A percentile compares a stretch with the other conserved stretches of the same genome.
Evolutionary conservation across 352 stramenopile species (phyloP).

Genomic region (Pythium pectinolyticum): DNA sequence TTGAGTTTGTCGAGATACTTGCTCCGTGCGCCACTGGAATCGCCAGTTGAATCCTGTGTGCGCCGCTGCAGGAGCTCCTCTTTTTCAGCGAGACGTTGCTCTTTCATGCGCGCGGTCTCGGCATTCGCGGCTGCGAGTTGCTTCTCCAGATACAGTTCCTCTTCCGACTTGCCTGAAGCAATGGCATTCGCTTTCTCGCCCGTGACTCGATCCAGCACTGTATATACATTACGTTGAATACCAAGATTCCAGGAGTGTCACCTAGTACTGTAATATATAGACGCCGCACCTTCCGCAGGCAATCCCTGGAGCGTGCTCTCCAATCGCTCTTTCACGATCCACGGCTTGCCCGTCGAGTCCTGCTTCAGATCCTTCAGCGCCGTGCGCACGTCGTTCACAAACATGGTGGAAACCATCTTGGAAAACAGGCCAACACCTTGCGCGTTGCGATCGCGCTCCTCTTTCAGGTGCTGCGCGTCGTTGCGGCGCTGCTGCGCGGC

Average conservation of each 20-base stretch:
- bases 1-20: conserved; percentile 83
- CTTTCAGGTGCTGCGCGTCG: conserved; percentile 18
- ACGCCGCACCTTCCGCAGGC: conserved; percentile 54
- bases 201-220: conserved; percentile 60
- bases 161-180: conserved; percentile 39
- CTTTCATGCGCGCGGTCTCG: conserved; percentile 36
- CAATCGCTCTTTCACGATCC: conserved; percentile 59
- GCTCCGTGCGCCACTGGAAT: conserved; percentile 36
- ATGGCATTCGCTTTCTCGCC: conserved; percentile 29
- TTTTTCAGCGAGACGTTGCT: conserved; percentile 28
- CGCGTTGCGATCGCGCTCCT: conserved; percentile 7
- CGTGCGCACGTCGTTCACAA: conserved; percentile 58
- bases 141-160: conserved; percentile 55
- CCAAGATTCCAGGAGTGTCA: not conserved
- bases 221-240: conserved; percentile 4
- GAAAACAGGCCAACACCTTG: conserved; percentile 26
- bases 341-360: conserved; percentile 65
- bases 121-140: conserved; percentile 46
- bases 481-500: conserved; percentile 33
- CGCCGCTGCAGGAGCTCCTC: conserved; percentile 29
- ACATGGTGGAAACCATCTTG: conserved; percentile 47
- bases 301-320: conserved; percentile 63
- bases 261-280: no score
- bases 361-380: conserved; percentile 62
- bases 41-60: not conserved